Evolutionary conservation across 129 eudicot species (phyloP).

Genomic region (Helianthus tuberosus): DNA sequence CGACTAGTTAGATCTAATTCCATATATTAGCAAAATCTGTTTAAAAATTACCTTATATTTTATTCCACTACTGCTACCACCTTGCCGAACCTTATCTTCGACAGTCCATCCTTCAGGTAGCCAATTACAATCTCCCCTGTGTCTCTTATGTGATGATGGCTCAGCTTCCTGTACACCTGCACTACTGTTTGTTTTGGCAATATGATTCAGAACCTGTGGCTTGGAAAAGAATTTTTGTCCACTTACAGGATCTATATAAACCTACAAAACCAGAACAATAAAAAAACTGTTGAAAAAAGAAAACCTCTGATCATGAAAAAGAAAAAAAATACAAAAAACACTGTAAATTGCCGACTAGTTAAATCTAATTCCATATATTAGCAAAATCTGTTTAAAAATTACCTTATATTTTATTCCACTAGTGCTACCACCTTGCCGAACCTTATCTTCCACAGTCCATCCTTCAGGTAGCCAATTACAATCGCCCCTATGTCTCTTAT

Average conservation of each 20-base stretch:
- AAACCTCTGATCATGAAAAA: no score
- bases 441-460: conserved; percentile 57
- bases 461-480: conserved; percentile 68
- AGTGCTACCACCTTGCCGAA: conserved; percentile 37
- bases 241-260: no score
- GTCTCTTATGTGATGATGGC: conserved; percentile 15
- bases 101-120: conserved; percentile 71
- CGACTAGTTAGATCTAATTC: neutral
- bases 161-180: no score
- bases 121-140: conserved; percentile 42
- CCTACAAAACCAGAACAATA: no score
- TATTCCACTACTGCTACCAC: conserved; percentile 36
- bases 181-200: no score
- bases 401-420: conserved; percentile 37
- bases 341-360: neutral
- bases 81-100: conserved; percentile 46
- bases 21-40: neutral
- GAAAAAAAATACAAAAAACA: neutral
- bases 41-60: conserved; percentile 19
- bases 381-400: neutral
- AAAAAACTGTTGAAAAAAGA: no score
- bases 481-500: conserved; percentile 26
- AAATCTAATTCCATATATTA: conserved; percentile 3
- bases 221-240: no score
- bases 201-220: no score